Base-by-base conservation (phyloP, 345 rosid species). In the Eucalyptus marginata region DNA sequence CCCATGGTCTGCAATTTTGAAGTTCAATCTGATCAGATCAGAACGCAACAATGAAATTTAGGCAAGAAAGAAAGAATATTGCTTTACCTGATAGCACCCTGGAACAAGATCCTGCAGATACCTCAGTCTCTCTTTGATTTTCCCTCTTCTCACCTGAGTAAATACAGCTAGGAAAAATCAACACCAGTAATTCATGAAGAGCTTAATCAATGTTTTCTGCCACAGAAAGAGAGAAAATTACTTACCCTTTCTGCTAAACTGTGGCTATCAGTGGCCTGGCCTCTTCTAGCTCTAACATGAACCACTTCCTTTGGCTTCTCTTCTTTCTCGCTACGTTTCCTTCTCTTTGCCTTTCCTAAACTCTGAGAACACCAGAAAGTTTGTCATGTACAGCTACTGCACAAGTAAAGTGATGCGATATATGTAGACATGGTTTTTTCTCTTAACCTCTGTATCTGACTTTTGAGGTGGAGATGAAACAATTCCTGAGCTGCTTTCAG, bases 201-300 rank as follows among this genome's bases (percentile, higher is more conserved):
- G 47, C 43, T 54, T 54, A 51, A n/a, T 33, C 58, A 33, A 33
- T 27, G 46, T 17, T 49, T 58, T 16, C n/a, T 52, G n/a, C 46
- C 50, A 40, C 14, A 80, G 51, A 68, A 71, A 49, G 52, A 88
- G 49, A 71, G 86, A 11, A 13, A 43, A 27, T 22, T 25, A 83
- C 52, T 86, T 91, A 97, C 99, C 96, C 99, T 92, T 92, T 97
- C 99, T 13, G 99, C 97, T 91, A 97, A 94, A 93, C 99, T 97
- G 92, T 97, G 99, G 89, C 95, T 97, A 89, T 96, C 97, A 87
- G 98, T 97, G 88, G 99, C 99, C 93, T 97, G 97, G 86, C 99
- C 99, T 92, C 98, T 95, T 93, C 96, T 92, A 59, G 99, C 99
- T 95, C 99, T 96, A 43, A 97, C 98, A 90, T 96, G 99, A 92